Evolutionary conservation across 371 early-diverging fungal genomes (phyloP), one percentile per base, ranked within the genome.

Genomic region (Actinomucor elegans): DNA sequence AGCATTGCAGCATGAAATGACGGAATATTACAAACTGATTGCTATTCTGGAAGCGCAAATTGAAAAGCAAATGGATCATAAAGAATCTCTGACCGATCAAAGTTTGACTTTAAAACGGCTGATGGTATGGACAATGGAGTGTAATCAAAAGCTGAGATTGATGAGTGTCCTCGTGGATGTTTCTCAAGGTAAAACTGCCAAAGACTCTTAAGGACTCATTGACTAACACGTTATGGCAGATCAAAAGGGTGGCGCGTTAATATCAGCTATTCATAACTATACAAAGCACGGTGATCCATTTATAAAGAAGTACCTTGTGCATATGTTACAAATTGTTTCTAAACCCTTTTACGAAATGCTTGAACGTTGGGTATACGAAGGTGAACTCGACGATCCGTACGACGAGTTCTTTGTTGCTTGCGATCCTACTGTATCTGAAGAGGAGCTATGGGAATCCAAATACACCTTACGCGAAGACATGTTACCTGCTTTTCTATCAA

Each of bases 381-480:
- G 98, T 12, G 96, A 94, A 67, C 71, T 98, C 27, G 88, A 89
- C 20, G 98, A 98, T 59, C 95, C 94, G n/a, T 88, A 89, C 65
- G 75, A 74, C 17, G 98, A 98, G 72, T 98, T 96, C 63, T 97
- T 97, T 69, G 90, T 97, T 10, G 78, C 77, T 0, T 74, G 69
- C 26, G 82, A 73, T 40, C 47, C 57, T 0, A 69, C 75, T 2
- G 81, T 79, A 11, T 68, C 76, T 14, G 84, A 87, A 44, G 86
- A 86, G 41, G 83, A 91, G 27, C 61, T 89, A 37, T 98, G 98
- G 98, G 79, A 83, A 32, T 54, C 56, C n/a, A 84, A 88, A 65
- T 96, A 94, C 67, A 64, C 61, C 0, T 75, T 94, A 32, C 79
- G 84, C 4, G 64, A 80, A 35, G 80, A 90, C 14, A 92, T 93